A percentile compares a stretch with the other conserved stretches of the same genome.
phyloP scores from a whole-genome alignment of 805 yeast genomes.

The Huiozyma sinensis region DNA sequence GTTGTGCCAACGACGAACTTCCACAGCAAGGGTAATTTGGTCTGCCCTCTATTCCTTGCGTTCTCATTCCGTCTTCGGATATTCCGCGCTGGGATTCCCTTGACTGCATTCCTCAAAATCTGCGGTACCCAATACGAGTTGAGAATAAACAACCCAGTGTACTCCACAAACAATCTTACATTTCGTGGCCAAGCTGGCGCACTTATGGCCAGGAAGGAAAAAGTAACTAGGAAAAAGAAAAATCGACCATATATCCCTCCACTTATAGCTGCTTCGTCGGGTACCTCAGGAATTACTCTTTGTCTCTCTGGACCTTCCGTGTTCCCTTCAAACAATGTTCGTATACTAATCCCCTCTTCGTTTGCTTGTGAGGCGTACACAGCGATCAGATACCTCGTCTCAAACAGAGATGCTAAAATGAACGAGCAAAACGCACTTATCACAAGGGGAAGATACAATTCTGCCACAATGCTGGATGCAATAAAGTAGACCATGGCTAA shows the following conservation, averaged over 20 bases:
- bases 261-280: slow-evolving; percentile 45
- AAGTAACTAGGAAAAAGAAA: slow-evolving; percentile 41
- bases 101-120: slow-evolving; percentile 51
- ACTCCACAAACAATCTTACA: slow-evolving; percentile 49
- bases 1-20: slow-evolving; percentile 65
- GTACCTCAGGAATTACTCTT: slow-evolving; percentile 21
- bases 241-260: slow-evolving; percentile 50
- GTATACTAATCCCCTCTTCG: slow-evolving; percentile 54
- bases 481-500: slow-evolving; percentile 52
- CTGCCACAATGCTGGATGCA: slow-evolving; percentile 42
- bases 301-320: slow-evolving; percentile 13
- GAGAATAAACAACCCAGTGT: slow-evolving; percentile 36
- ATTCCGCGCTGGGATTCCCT: slow-evolving; percentile 23
- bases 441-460: slow-evolving; percentile 54
- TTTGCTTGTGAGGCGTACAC: slow-evolving; percentile 63
- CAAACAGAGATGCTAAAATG: slow-evolving; percentile 62
- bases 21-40: slow-evolving; percentile 57
- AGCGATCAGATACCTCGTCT: slow-evolving; percentile 58
- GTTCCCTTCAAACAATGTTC: slow-evolving; percentile 54
- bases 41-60: slow-evolving; percentile 14
- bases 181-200: slow-evolving; percentile 53
- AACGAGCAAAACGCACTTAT: slow-evolving; percentile 62
- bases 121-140: slow-evolving; percentile 88
- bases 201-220: slow-evolving; percentile 47
- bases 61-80: slow-evolving; percentile 9